phyloP scores from a whole-genome alignment of 495 filamentous ascomycete genomes.

The Lophium mytilinum region DNA sequence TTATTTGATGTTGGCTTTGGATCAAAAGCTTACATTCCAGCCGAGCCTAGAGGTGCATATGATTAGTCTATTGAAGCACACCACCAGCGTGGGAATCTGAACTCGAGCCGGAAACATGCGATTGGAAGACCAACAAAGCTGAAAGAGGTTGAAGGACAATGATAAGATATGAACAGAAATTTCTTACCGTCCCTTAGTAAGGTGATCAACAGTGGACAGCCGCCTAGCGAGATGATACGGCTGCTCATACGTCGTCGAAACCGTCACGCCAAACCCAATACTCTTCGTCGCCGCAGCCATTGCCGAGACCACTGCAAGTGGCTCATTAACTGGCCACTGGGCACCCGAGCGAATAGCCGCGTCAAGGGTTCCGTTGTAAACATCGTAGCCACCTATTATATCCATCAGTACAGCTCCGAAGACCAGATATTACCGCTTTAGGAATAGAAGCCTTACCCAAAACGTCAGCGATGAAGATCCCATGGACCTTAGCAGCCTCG shows the following conservation, averaged over 20 bases:
- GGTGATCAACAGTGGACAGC: slow-evolving; percentile 58
- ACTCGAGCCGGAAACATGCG: too few relatives aligned
- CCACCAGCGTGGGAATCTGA: too few relatives aligned
- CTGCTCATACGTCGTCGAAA: slow-evolving; percentile 58
- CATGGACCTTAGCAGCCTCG: slow-evolving; percentile 52
- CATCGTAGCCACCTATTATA: slow-evolving; percentile 48
- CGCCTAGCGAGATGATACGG: slow-evolving; percentile 61
- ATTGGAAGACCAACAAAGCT: too few relatives aligned
- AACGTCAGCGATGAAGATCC: slow-evolving; percentile 55
- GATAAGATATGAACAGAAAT: background rate
- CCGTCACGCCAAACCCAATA: slow-evolving; percentile 64
- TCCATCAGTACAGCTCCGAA: too few relatives aligned
- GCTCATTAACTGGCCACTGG: slow-evolving; percentile 57
- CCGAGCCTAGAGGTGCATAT: slow-evolving; percentile 30
- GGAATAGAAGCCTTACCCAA: slow-evolving; percentile 19
- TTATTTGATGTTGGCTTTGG: too few relatives aligned
- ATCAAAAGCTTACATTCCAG: slow-evolving; percentile 47
- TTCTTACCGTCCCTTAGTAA: slow-evolving; percentile 49
- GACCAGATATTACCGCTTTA: background rate
- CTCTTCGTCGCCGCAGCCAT: slow-evolving; percentile 49
- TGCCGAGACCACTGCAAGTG: slow-evolving; percentile 26
- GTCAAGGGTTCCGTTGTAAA: slow-evolving; percentile 49
- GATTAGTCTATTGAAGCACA: too few relatives aligned
- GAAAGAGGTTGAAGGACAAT: background rate
- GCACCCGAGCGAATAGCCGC: slow-evolving; percentile 52